Evolutionary conservation across 2,329 filamentous ascomycete genomes (phyloP), one percentile per base, ranked within the genome.

Genomic region (Penicillium hordei): DNA sequence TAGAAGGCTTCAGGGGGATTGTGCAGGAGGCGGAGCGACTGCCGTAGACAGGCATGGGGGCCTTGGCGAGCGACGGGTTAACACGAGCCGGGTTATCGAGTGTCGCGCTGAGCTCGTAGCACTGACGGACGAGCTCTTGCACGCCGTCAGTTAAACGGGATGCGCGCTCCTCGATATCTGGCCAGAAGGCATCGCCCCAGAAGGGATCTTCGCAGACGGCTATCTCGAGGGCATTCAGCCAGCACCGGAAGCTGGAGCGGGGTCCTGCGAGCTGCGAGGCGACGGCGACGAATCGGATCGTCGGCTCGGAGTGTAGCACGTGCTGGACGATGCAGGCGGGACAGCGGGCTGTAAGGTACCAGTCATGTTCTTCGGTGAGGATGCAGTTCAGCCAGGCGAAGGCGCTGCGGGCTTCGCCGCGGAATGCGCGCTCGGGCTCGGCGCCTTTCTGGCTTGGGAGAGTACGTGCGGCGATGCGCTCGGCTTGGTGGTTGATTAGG

Each of bases 311-410:
- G 55, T 77, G 68, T 17, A 79, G 65, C 43, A 77, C 75, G 55
- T 78, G 72, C 55, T 73, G 66, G 9, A 77, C 75, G 42, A 78
- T 72, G 59, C 76, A 79, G 46, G 74, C 74, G 33, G 83, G 83
- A 68, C 84, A 86, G 27, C 83, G 82, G 27, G 77, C 71, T 2
- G 82, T 83, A 57, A 79, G 73, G 64, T 82, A 84, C 82, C 83
- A 86, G 60, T 85, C 81, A 58, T 81, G 79, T 61, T 83, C 82
- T 51, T 84, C 82, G 12, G 74, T 75, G 23, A 86, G 69, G 58
- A 86, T 84, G 70, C 82, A 85, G 60, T 85, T 81, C 36, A 86
- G 75, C 78, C 82, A 86, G 52, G 84, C 73, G 65, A 83, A 86
- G 1, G 83, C 82, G 58, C 79, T 79, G 44, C 83, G 79, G 4